Percentiles rank a stretch among this genome's conserved stretches.
Evolutionary conservation across 306 rosid genomes (phyloP).

Genomic region (Gleditsia sinensis): DNA sequence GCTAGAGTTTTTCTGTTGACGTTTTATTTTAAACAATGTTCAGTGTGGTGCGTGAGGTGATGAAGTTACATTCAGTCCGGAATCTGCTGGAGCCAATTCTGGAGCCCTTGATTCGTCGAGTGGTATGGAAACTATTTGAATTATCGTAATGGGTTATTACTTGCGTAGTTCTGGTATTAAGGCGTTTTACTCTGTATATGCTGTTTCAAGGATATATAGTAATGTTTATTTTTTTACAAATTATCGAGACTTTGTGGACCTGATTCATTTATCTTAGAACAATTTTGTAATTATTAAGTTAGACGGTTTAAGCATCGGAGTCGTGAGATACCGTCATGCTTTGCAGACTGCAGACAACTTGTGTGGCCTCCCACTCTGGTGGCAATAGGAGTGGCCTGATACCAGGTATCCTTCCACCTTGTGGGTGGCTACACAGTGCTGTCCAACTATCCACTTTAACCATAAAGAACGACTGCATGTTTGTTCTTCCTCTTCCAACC

Average conservation of each 20-base stretch:
- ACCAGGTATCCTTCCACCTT: no score
- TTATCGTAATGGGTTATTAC: not conserved
- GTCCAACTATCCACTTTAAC: no score
- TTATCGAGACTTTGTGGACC: slow-evolving; percentile 23
- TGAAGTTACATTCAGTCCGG: slow-evolving; percentile 61
- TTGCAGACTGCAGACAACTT: slow-evolving; percentile 38
- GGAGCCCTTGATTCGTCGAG: slow-evolving; percentile 86
- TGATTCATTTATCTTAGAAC: slow-evolving; percentile 18
- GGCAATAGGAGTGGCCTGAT: no score
- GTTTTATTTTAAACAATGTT: slow-evolving; percentile 31
- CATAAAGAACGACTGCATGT: no score
- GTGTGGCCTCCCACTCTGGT: slow-evolving; percentile 42
- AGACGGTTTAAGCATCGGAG: slow-evolving; percentile 29
- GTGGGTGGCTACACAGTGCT: no score
- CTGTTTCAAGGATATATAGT: slow-evolving; percentile 24
- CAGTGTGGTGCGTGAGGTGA: slow-evolving; percentile 78
- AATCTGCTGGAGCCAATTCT: slow-evolving; percentile 73
- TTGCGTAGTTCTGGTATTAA: slow-evolving; percentile 14
- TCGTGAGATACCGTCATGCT: slow-evolving; percentile 24
- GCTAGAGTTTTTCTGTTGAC: slow-evolving; percentile 3
- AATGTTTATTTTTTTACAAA: not conserved
- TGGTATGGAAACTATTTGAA: slow-evolving; percentile 56
- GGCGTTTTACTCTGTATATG: slow-evolving; percentile 2
- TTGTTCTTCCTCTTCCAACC: no score
- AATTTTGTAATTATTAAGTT: slow-evolving; percentile 1